A percentile compares a stretch with the other conserved stretches of the same genome.
Evolutionary conservation across 164 flowering plant species (phyloP).

Genomic region (Chimonanthus praecox): DNA sequence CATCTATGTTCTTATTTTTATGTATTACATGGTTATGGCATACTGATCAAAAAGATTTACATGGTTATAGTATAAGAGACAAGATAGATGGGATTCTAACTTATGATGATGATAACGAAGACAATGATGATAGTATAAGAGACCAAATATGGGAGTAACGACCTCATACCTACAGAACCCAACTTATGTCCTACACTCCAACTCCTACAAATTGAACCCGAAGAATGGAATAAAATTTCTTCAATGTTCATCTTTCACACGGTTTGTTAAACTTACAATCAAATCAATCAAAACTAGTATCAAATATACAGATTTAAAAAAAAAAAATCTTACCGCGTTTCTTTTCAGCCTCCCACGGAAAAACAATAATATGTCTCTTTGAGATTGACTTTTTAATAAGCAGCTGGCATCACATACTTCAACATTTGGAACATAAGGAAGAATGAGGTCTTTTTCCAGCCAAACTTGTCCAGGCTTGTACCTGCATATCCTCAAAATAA

Average conservation of each 20-base stretch:
- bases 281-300: not conserved
- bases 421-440: constrained; percentile 91
- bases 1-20: too few relatives aligned
- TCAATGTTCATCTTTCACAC: not conserved
- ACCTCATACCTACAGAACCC: not conserved
- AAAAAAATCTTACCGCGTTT: constrained; percentile 74
- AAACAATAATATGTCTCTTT: constrained; percentile 65
- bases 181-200: not conserved
- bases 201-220: not conserved
- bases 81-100: too few relatives aligned
- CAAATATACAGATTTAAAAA: not conserved
- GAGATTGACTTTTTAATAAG: constrained; percentile 41
- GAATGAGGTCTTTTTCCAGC: constrained; percentile 91
- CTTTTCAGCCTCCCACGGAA: constrained; percentile 97
- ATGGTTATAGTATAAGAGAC: too few relatives aligned
- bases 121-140: too few relatives aligned
- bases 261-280: not conserved
- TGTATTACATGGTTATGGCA: too few relatives aligned
- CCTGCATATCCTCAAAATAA: constrained; percentile 33
- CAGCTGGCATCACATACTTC: constrained; percentile 80
- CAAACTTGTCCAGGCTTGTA: constrained; percentile 97
- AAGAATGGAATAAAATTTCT: not conserved
- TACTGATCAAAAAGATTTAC: too few relatives aligned
- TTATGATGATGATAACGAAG: too few relatives aligned
- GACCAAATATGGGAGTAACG: not conserved